Percentiles rank a stretch among this genome's conserved stretches.
These are phyloP conservation scores for Alectoria sarmentosa DNA, from an alignment of 495 filamentous ascomycete genomes.

Conservation along the genomic window DNA sequence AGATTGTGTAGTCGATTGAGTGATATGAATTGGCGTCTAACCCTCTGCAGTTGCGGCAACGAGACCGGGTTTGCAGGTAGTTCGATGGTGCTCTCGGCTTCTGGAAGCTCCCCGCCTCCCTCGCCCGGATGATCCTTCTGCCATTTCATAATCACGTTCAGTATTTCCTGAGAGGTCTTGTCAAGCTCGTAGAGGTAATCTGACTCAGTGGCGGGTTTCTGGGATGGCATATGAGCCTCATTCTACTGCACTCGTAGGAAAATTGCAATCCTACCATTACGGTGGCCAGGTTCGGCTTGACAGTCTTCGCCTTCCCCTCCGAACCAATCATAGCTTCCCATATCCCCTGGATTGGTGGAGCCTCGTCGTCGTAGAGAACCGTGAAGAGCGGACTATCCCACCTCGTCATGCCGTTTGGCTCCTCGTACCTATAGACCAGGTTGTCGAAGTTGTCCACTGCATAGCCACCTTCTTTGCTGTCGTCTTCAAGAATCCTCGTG, in stretches of 20 bases:
- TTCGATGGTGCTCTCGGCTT: constrained; percentile 34
- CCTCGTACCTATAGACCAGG: constrained; percentile 90
- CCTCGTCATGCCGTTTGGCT: constrained; percentile 87
- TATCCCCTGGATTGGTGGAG: constrained; percentile 59
- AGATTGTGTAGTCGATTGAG: constrained; percentile 58
- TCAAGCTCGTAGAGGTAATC: constrained; percentile 84
- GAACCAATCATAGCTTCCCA: constrained; percentile 67
- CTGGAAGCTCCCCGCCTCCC: constrained; percentile 43
- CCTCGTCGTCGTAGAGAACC: constrained; percentile 68
- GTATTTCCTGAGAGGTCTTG: constrained; percentile 72
- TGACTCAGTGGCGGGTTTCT: constrained; percentile 58
- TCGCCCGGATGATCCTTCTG: constrained; percentile 60
- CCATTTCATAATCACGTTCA: constrained; percentile 66
- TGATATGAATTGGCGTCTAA: constrained; percentile 78
- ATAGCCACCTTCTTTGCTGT: constrained; percentile 31
- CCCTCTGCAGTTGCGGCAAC: constrained; percentile 71
- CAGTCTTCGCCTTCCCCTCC: constrained; percentile 35
- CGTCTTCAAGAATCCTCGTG: constrained; percentile 32
- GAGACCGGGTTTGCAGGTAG: constrained; percentile 34
- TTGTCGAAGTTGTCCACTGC: constrained; percentile 71
- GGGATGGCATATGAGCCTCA: constrained; percentile 7
- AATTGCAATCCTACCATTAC: constrained; percentile 46
- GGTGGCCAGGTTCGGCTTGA: constrained; percentile 76
- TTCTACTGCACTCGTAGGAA: not conserved
- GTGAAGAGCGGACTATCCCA: constrained; percentile 97